Conservation (phyloP, 2,329 filamentous ascomycete species). For the Fusarium sp. region DNA sequence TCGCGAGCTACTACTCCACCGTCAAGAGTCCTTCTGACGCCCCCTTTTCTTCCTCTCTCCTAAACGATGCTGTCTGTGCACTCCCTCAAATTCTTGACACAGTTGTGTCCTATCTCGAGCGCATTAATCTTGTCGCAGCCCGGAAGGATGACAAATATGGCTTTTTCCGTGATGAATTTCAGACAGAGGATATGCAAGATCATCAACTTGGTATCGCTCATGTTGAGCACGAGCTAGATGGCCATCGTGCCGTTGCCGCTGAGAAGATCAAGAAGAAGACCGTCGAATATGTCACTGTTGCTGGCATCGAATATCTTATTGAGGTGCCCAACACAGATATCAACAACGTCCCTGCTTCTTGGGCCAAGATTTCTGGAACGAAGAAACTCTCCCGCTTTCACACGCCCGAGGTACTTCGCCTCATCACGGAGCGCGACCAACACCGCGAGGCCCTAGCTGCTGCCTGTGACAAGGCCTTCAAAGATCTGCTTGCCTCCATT, state of each 20-base stretch:
- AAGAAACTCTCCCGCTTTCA: slow-evolving; percentile 94
- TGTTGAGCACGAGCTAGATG: slow-evolving; percentile 87
- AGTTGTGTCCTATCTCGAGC: slow-evolving; percentile 79
- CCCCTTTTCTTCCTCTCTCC: slow-evolving; percentile 75
- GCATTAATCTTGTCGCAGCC: slow-evolving; percentile 85
- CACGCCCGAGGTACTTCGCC: slow-evolving; percentile 85
- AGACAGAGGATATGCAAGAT: slow-evolving; percentile 88
- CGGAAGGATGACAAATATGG: slow-evolving; percentile 89
- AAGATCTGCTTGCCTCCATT: slow-evolving; percentile 75
- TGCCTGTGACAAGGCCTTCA: slow-evolving; percentile 87
- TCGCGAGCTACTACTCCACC: slow-evolving; percentile 78
- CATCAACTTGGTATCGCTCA: slow-evolving; percentile 91
- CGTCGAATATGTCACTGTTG: slow-evolving; percentile 82
- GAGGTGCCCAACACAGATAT: slow-evolving; percentile 86
- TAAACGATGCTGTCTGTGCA: slow-evolving; percentile 76
- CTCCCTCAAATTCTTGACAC: slow-evolving; percentile 80
- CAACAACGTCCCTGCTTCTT: slow-evolving; percentile 90
- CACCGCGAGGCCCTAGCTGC: slow-evolving; percentile 93
- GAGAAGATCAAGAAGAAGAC: slow-evolving; percentile 74
- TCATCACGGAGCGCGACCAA: slow-evolving; percentile 89
- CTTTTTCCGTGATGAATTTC: slow-evolving; percentile 88
- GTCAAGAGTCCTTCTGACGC: slow-evolving; percentile 72
- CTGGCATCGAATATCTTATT: slow-evolving; percentile 93
- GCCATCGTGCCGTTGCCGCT: slow-evolving; percentile 77
- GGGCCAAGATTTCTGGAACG: slow-evolving; percentile 93